A percentile compares a stretch with the other conserved stretches of the same genome.
phyloP scores from a whole-genome alignment of 306 rosid genomes.

The Medicago truncatula region MtrunA17r5.0-ANR NC_053043.1:2862501-2863000 shows the following conservation, averaged over 20 bases:
- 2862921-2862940: not conserved
- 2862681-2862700: slow-evolving; percentile 2
- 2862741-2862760: not conserved
- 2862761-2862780: not conserved
- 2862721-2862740: not conserved
- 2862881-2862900: not conserved
- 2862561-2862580: not conserved
- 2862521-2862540: not conserved
- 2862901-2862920: not conserved
- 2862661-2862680: slow-evolving; percentile 14
- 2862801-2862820: not conserved
- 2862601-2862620: not conserved
- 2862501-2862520: not conserved
- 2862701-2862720: slow-evolving; percentile 2
- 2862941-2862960: not conserved
- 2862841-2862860: not conserved
- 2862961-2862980: not conserved
- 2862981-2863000: not conserved
- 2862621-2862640: not conserved
- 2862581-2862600: slow-evolving; percentile 1
- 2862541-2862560: not conserved
- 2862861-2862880: slow-evolving; percentile 2
- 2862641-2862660: not conserved
- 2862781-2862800: not conserved
- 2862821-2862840: not conserved